Evolutionary conservation across 2,329 filamentous ascomycete genomes (phyloP), one percentile per base, ranked within the genome.

Genomic region (Keithomyces neogunnii): DNA sequence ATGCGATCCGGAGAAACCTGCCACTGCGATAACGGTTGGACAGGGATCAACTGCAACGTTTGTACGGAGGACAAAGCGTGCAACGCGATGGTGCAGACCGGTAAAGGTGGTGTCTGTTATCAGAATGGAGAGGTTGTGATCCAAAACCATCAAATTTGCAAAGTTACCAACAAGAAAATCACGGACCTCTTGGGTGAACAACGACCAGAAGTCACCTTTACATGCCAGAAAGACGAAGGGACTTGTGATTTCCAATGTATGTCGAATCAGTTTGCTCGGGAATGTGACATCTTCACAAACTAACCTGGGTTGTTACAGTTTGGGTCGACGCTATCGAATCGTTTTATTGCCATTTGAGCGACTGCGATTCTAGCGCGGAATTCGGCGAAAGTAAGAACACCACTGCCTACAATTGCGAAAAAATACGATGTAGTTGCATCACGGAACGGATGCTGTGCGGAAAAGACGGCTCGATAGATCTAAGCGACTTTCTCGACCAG

Each of bases 1-100:
- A 84, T 88, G 64, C 82, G 93, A 63, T 73, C 82, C 49, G 83
- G 81, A 56, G 77, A 83, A 52, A 73, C 76, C 40, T 99, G 93
- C 71, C 74, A 89, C 42, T 99, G 93, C 68, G 86, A 91, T 63
- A 88, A 95, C 38, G 93, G 93, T 51, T 99, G 93, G 93, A 81
- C 81, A 40, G 93, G 93, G 56, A 92, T 99, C 72, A 99, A 99
- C 74, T 99, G 93, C 80, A 99, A 93, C 62, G 89, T 99, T 51
- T 99, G 93, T 70, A 84, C 86, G 54, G 82, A 84, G 3, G 78
- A 97, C 66, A 75, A 86, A 59, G 91, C 88, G 13, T 99, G 93
- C 64, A 82, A 93, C 65, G 84, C 88, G 35, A 74, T 99, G 69
- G 95, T 95, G 84, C 88, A 89, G 3, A 83, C 85, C 11, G 81